Evolutionary conservation across 805 yeast genomes (phyloP).

Genomic region (Lachancea dasiensis): DNA sequence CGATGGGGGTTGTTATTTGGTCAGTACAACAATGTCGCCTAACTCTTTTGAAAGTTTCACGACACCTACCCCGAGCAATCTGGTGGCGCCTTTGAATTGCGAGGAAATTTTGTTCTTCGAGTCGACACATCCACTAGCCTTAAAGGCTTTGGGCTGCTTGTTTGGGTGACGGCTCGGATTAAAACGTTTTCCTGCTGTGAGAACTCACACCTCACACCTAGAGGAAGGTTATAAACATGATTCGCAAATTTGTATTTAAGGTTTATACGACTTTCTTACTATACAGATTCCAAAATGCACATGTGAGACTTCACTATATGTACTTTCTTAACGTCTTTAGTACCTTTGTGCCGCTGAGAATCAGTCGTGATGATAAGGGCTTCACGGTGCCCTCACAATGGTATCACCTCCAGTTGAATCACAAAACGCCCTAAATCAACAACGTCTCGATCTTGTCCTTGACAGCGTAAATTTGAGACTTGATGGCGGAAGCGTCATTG

Average conservation of each 20-base stretch:
- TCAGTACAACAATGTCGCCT: slow-evolving; percentile 2
- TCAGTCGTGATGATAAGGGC: too few species aligned
- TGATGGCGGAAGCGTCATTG: slow-evolving; percentile 96
- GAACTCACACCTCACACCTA: too few species aligned
- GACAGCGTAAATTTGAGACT: slow-evolving; percentile 93
- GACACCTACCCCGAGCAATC: not conserved
- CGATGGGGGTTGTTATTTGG: slow-evolving; percentile 7
- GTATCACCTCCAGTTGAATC: too few species aligned
- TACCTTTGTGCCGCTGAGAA: too few species aligned
- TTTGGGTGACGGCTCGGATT: slow-evolving; percentile 3
- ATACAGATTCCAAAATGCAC: slow-evolving; percentile 1
- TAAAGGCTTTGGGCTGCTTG: not conserved
- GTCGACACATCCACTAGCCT: not conserved
- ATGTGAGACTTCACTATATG: too few species aligned
- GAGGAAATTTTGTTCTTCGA: not conserved
- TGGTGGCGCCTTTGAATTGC: not conserved
- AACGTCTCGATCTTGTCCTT: slow-evolving; percentile 99
- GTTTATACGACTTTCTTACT: not conserved
- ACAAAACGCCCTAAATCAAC: slow-evolving; percentile 52
- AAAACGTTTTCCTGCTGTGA: too few species aligned
- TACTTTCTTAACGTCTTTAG: not conserved
- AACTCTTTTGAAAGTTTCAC: not conserved
- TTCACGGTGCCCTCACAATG: too few species aligned
- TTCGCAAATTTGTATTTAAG: not conserved
- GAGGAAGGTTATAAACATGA: not conserved